Evolutionary conservation across 345 rosid genomes (phyloP).

Genomic region (Carallia brachiata): DNA sequence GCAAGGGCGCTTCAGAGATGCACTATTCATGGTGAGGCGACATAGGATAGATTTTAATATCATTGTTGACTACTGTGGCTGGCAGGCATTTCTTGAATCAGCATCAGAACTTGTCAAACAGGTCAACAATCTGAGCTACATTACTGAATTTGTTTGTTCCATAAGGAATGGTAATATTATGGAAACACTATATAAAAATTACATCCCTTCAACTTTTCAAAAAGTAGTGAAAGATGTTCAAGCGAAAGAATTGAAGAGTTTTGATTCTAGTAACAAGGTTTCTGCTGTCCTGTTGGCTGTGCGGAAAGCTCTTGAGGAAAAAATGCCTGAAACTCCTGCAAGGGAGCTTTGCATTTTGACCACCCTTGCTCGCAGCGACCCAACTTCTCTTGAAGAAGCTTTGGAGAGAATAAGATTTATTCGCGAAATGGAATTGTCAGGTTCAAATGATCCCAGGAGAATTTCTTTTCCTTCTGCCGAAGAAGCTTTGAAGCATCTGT

Average conservation of each 20-base stretch:
- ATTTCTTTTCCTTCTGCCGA: conserved; percentile 76
- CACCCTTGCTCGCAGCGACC: conserved; percentile 87
- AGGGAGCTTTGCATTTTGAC: conserved; percentile 96
- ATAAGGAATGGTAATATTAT: conserved; percentile 72
- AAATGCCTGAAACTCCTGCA: conserved; percentile 74
- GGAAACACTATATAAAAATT: conserved; percentile 60
- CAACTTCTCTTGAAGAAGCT: conserved; percentile 87
- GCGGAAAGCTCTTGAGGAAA: conserved; percentile 78
- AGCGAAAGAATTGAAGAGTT: conserved; percentile 28
- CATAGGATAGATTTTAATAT: conserved; percentile 93
- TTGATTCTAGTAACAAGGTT: conserved; percentile 53
- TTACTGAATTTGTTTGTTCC: conserved; percentile 91
- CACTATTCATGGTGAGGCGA: conserved; percentile 86
- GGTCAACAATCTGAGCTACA: conserved; percentile 73
- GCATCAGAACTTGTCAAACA: conserved; percentile 83
- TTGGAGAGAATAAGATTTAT: conserved; percentile 78
- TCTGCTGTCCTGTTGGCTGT: conserved; percentile 75
- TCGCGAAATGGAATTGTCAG: conserved; percentile 80
- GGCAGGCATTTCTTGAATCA: conserved; percentile 68
- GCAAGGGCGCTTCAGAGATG: conserved; percentile 70
- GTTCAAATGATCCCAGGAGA: conserved; percentile 54
- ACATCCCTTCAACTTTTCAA: conserved; percentile 39
- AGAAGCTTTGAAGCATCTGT: conserved; percentile 89
- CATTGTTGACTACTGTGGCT: conserved; percentile 76
- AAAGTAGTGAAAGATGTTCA: conserved; percentile 41